Conservation (phyloP, 768 basidiomycete species). For the Daedaleopsis sinensis region DNA sequence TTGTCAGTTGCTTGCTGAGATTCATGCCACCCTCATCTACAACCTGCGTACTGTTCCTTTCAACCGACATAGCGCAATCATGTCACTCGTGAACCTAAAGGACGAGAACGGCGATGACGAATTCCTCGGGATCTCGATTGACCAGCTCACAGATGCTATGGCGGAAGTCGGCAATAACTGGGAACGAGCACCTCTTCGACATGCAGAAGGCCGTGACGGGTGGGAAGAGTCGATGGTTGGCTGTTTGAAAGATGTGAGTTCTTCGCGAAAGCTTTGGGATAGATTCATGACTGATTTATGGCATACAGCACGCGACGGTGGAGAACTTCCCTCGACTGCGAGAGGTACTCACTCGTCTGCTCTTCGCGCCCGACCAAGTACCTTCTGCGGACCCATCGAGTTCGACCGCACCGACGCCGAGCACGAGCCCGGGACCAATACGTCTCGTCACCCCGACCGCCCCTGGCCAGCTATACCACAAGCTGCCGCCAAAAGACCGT, state of each 20-base stretch:
- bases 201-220: slow-evolving; percentile 73
- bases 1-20: slow-evolving; percentile 81
- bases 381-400: slow-evolving; percentile 44
- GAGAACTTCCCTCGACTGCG: slow-evolving; percentile 74
- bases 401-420: slow-evolving; percentile 47
- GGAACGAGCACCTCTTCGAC: slow-evolving; percentile 76
- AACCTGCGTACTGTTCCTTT: slow-evolving; percentile 83
- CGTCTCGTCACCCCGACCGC: slow-evolving; percentile 46
- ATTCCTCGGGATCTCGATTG: slow-evolving; percentile 59
- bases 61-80: slow-evolving; percentile 71
- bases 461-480: slow-evolving; percentile 72
- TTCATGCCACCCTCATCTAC: slow-evolving; percentile 89
- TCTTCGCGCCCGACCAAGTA: slow-evolving; percentile 66
- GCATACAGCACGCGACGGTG: slow-evolving; percentile 69
- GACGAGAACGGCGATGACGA: slow-evolving; percentile 45
- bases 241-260: slow-evolving; percentile 85
- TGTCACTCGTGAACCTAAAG: slow-evolving; percentile 59
- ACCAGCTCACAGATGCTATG: slow-evolving; percentile 67
- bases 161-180: slow-evolving; percentile 85
- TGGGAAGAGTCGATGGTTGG: slow-evolving; percentile 94
- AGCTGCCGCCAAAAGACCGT: slow-evolving; percentile 76
- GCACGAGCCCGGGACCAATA: slow-evolving; percentile 46
- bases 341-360: slow-evolving; percentile 67
- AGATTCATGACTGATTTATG: slow-evolving; percentile 3
- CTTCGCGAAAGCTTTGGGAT: neutral